Base-by-base conservation (phyloP, 2,329 filamentous ascomycete species). In the Phoma sp. region DNA sequence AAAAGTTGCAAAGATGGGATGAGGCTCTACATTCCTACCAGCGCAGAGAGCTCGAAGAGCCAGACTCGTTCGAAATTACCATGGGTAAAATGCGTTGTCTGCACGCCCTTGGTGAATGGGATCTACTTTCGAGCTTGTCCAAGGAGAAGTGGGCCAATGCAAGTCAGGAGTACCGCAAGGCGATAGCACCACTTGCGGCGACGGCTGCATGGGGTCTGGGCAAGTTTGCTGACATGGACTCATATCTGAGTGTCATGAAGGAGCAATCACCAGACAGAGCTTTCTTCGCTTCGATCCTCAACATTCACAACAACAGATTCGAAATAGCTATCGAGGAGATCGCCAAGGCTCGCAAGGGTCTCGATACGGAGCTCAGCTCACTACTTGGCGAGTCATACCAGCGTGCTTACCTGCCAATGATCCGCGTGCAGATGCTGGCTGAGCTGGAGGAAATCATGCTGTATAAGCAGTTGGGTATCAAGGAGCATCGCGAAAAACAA, bases 41-140 rank as follows among this genome's bases (percentile, higher is more conserved):
- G 67, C 88, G 91, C 71, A 89, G 94, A 39, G 94, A 97, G 62
- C 82, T 91, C 27, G 85, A 85, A 27, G 85, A 88, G 58, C 82
- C 82, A 10, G 79, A 81, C 33, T 92, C 92, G 0, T 92, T 99
- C 57, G 95, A 98, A 57, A 92, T 99, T 49, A 92, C 96, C 31
- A 98, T 99, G 93, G 95, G 95, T 63, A 99, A 99, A 78, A 99
- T 99, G 95, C 88, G 95, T 43, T 99, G 95, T 82, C 80, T 98
- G 61, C 95, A 99, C 73, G 96, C 95, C 8, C 83, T 99, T 32
- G 95, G 95, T 58, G 95, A 99, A 75, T 99, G 95, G 95, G 96
- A 98, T 64, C 87, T 92, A 4, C 82, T 99, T 15, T 96, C 94
- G 0, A 88, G 87, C 43, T 82, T 99, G 50, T 94, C 93, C 0